Conservation (phyloP, 225 moss, liverwort and hornwort genomes). For the Thuidium tamariscinum region DNA sequence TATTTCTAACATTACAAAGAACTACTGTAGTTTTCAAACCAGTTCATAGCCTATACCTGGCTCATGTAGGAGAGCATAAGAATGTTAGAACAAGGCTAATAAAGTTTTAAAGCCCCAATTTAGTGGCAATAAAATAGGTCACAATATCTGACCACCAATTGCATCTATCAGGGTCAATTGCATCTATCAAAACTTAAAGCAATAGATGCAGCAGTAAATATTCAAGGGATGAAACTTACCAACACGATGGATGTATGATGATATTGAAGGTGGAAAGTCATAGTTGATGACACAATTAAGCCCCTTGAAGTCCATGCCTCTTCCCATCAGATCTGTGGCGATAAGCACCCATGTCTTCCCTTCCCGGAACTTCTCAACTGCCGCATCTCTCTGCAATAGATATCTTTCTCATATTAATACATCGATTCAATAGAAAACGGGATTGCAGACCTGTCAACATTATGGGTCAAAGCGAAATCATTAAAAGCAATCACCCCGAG, state of each 20-base stretch:
- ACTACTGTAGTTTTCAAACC: neutral
- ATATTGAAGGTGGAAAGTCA: conserved; percentile 65
- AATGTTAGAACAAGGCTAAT: neutral
- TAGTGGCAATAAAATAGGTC: neutral
- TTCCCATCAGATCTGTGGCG: conserved; percentile 80
- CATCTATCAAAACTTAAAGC: neutral
- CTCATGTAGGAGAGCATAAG: neutral
- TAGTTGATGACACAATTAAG: conserved; percentile 83
- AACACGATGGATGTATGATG: conserved; percentile 88
- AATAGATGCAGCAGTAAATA: neutral
- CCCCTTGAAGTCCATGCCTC: conserved; percentile 96
- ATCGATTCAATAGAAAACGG: neutral
- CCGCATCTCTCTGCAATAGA: conserved; percentile 45
- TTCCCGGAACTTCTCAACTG: conserved; percentile 78
- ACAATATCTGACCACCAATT: neutral
- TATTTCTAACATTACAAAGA: neutral
- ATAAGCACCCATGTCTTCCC: conserved; percentile 90
- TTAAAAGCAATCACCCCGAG: neutral
- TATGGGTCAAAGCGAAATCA: neutral
- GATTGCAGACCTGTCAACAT: neutral
- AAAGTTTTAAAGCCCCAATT: neutral
- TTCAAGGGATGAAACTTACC: conserved; percentile 8
- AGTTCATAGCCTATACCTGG: neutral
- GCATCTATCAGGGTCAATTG: neutral
- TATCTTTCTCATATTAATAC: neutral